Conservation (phyloP, 2,329 filamentous ascomycete genomes). For the Rhytidhysteron rufulum region DNA sequence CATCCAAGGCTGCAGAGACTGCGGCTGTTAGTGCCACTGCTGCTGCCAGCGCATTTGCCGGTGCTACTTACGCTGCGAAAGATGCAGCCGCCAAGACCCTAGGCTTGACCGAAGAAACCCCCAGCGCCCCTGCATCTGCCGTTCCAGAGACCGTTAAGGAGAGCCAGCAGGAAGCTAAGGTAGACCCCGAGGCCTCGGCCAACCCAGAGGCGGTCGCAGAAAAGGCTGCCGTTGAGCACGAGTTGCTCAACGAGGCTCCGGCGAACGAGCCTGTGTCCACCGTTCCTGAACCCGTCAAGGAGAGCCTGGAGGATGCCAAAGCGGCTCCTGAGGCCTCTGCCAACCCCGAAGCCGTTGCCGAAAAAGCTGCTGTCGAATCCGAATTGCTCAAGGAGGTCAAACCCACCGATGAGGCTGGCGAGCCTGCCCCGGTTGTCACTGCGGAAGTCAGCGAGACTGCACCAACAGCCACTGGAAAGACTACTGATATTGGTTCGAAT, state of each 20-base stretch:
- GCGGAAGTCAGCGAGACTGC: slow-evolving; percentile 34
- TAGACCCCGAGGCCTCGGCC: slow-evolving; percentile 61
- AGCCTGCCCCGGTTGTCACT: slow-evolving; percentile 40
- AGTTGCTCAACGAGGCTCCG: slow-evolving; percentile 61
- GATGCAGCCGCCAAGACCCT: slow-evolving; percentile 35
- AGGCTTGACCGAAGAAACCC: slow-evolving; percentile 38
- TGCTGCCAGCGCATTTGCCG: slow-evolving; percentile 37
- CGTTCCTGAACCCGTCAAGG: slow-evolving; percentile 35
- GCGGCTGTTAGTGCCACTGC: slow-evolving; percentile 39
- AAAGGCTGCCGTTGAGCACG: slow-evolving; percentile 63
- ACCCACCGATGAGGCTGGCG: slow-evolving; percentile 38
- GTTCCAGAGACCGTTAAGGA: slow-evolving; percentile 62
- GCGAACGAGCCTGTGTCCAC: slow-evolving; percentile 32
- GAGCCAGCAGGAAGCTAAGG: slow-evolving; percentile 64
- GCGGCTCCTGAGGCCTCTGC: slow-evolving; percentile 67
- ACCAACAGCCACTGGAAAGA: slow-evolving; percentile 16
- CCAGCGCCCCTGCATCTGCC: slow-evolving; percentile 34
- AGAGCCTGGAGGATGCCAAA: slow-evolving; percentile 49
- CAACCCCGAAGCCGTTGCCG: slow-evolving; percentile 64
- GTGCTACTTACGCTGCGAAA: slow-evolving; percentile 27
- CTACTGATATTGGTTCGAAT: slow-evolving; percentile 41
- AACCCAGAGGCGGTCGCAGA: slow-evolving; percentile 59
- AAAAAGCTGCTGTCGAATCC: slow-evolving; percentile 71
- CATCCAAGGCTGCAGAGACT: slow-evolving; percentile 37
- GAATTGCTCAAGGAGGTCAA: slow-evolving; percentile 66